Percentiles rank a stretch among this genome's conserved stretches.
phyloP scores from a whole-genome alignment of 306 rosid genomes.

The Cicer pinnatifidum region DNA sequence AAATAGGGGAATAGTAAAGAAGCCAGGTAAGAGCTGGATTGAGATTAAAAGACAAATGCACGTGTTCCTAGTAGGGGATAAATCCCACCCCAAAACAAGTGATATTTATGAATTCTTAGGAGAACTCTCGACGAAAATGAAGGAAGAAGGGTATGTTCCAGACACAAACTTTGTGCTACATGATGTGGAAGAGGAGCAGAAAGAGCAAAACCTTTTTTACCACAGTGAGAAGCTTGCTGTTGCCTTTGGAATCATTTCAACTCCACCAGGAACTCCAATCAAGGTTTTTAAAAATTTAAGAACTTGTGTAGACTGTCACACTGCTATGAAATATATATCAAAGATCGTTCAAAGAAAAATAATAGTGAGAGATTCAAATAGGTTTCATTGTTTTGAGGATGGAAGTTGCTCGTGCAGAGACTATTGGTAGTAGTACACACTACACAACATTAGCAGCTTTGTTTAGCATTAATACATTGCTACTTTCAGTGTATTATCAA shows the following conservation, averaged over 20 bases:
- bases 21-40: conserved; percentile 73
- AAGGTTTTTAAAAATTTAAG: conserved; percentile 70
- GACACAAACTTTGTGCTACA: conserved; percentile 71
- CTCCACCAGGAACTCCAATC: conserved; percentile 62
- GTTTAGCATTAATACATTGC: conserved; percentile 9
- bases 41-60: conserved; percentile 65
- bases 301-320: conserved; percentile 76
- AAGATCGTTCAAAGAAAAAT: conserved; percentile 57
- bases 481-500: conserved; percentile 6
- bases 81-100: conserved; percentile 60
- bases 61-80: conserved; percentile 65
- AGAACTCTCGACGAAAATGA: conserved; percentile 61
- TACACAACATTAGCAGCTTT: not conserved
- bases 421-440: conserved; percentile 52
- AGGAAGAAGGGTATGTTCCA: conserved; percentile 69
- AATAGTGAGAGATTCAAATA: conserved; percentile 65
- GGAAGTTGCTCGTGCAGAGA: conserved; percentile 65
- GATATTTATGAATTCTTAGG: conserved; percentile 59
- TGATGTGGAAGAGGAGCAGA: conserved; percentile 70
- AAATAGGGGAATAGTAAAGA: conserved; percentile 55
- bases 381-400: conserved; percentile 71
- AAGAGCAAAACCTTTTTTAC: conserved; percentile 70
- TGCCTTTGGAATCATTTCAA: conserved; percentile 72
- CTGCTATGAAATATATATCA: conserved; percentile 61
- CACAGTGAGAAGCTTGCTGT: conserved; percentile 76